These are phyloP conservation scores for Penicillium soppii DNA, from an alignment of 495 filamentous ascomycete genomes.

Conservation along the genomic window DNA sequence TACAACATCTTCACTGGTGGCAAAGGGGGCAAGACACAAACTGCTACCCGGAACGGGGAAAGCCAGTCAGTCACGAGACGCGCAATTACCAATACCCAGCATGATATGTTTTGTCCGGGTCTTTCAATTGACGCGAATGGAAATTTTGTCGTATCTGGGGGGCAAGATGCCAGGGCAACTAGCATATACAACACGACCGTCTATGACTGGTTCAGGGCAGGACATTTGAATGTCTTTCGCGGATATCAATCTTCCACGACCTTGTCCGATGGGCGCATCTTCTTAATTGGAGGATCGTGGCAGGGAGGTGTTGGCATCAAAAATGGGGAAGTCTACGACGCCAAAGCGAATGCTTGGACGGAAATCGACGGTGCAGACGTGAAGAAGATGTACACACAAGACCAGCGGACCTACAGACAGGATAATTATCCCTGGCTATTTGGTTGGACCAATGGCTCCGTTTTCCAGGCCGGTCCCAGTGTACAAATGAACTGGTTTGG, in stretches of 20 bases:
- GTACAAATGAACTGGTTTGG: too few relatives aligned
- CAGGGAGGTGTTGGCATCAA: slow-evolving; percentile 40
- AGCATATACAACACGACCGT: slow-evolving; percentile 43
- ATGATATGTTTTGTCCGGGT: slow-evolving; percentile 64
- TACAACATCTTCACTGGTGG: slow-evolving; percentile 29
- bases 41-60: slow-evolving; percentile 38
- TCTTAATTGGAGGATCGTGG: slow-evolving; percentile 59
- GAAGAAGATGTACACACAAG: slow-evolving; percentile 50
- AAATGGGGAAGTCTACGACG: slow-evolving; percentile 54
- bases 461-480: slow-evolving; percentile 60
- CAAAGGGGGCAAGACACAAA: slow-evolving; percentile 36
- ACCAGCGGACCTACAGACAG: slow-evolving; percentile 42
- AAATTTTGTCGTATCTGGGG: slow-evolving; percentile 52
- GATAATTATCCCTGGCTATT: slow-evolving; percentile 66
- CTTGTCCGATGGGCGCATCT: slow-evolving; percentile 52
- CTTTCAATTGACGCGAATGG: slow-evolving; percentile 49
- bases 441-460: slow-evolving; percentile 52
- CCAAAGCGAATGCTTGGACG: slow-evolving; percentile 32
- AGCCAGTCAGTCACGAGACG: slow-evolving; percentile 32
- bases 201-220: slow-evolving; percentile 27
- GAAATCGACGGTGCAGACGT: slow-evolving; percentile 33
- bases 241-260: slow-evolving; percentile 56
- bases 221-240: slow-evolving; percentile 47
- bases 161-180: slow-evolving; percentile 37
- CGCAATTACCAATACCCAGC: slow-evolving; percentile 41